Evolutionary conservation across 306 rosid species (phyloP).

Genomic region (Ormosia emarginata): DNA sequence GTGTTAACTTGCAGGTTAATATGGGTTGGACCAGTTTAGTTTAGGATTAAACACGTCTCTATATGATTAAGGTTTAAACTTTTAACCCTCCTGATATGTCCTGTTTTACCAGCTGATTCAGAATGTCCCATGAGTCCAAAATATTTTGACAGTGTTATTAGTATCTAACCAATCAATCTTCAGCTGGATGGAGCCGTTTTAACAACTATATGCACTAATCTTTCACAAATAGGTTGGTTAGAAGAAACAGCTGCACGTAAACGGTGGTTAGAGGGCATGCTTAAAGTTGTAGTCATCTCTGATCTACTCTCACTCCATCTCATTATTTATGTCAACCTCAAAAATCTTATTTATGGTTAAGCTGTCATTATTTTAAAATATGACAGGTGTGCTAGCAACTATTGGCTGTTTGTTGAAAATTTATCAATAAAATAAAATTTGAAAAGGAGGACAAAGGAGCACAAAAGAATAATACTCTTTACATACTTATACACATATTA

Average conservation of each 20-base stretch:
- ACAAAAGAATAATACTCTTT: neutral
- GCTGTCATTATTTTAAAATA: constrained; percentile 15
- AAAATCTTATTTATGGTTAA: neutral
- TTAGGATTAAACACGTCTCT: neutral
- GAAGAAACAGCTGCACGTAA: neutral
- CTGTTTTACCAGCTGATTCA: neutral
- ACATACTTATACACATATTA: no score
- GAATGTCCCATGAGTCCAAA: neutral
- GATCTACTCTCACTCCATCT: neutral
- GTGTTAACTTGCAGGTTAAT: neutral
- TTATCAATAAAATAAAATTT: neutral
- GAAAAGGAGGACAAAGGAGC: neutral
- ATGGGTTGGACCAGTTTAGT: neutral
- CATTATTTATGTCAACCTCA: neutral
- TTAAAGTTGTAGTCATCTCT: neutral
- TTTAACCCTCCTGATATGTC: neutral
- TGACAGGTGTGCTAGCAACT: neutral
- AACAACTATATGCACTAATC: neutral
- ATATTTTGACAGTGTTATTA: neutral
- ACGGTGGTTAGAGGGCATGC: neutral
- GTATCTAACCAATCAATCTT: neutral
- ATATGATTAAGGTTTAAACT: neutral
- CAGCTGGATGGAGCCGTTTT: neutral
- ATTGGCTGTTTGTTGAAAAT: neutral
- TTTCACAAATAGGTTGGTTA: neutral